Conservation (phyloP, 495 filamentous ascomycete species). For the Podospora conica region DNA sequence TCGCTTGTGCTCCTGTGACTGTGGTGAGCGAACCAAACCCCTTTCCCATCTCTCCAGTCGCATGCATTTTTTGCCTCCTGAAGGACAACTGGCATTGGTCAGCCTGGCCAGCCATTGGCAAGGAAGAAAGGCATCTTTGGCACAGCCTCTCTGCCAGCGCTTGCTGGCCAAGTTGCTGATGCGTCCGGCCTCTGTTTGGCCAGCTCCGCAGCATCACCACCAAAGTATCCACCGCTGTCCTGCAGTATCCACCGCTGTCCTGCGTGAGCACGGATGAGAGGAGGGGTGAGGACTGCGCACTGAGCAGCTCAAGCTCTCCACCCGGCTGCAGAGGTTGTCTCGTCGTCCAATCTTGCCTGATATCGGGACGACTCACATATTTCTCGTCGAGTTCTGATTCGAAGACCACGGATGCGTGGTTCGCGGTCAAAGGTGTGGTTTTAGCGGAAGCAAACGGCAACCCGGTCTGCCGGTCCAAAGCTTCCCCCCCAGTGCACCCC, state of each 20-base stretch:
- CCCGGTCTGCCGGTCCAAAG: not conserved
- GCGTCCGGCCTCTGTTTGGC: not conserved
- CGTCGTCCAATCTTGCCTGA: constrained; percentile 3
- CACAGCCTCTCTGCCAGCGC: constrained; percentile 15
- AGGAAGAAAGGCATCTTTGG: not conserved
- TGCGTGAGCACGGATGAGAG: not conserved
- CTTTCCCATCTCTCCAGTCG: constrained; percentile 2
- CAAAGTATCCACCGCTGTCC: not conserved
- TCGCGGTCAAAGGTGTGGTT: not conserved
- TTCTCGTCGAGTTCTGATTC: not conserved
- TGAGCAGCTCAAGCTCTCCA: not conserved
- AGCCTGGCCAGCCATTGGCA: not conserved
- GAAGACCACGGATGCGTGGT: not conserved
- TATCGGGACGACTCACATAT: not conserved
- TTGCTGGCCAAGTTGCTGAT: constrained; percentile 1
- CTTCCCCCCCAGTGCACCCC: not conserved
- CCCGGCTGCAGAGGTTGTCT: constrained; percentile 2
- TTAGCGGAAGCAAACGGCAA: not conserved
- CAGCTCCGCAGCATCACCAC: not conserved
- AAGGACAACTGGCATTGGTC: not conserved
- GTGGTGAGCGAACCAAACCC: not conserved
- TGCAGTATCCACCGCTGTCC: not conserved
- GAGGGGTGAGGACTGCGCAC: not conserved
- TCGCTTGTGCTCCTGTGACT: not conserved
- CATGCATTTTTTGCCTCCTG: constrained; percentile 3